A percentile compares a stretch with the other conserved stretches of the same genome.
phyloP scores from a whole-genome alignment of 1,284 basidiomycete genomes.

The Pterula multifida region DNA sequence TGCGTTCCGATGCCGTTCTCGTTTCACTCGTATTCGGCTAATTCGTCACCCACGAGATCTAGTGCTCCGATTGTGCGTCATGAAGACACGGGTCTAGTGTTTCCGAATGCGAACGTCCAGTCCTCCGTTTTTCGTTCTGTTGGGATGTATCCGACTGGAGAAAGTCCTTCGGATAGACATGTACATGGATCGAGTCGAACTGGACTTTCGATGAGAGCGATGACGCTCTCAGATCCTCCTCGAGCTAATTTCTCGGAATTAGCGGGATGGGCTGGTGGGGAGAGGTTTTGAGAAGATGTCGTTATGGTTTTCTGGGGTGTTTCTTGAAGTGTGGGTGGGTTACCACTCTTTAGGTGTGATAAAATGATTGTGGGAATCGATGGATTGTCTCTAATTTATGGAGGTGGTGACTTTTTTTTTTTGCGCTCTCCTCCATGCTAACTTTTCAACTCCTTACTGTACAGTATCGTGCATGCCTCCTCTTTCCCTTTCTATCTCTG shows the following conservation, averaged over 20 bases:
- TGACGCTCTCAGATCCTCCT: neutral
- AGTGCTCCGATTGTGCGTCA: neutral
- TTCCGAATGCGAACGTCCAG: neutral
- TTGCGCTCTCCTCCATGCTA: too few species aligned
- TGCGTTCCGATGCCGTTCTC: neutral
- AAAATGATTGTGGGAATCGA: too few species aligned
- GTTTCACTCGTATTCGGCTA: neutral
- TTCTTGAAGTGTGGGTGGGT: too few species aligned
- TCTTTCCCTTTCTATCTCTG: too few species aligned
- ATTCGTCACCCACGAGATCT: constrained; percentile 1
- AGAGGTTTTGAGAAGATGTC: too few species aligned
- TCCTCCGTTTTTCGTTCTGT: neutral
- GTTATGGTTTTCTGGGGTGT: too few species aligned
- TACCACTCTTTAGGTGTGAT: too few species aligned
- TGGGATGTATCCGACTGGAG: neutral
- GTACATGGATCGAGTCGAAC: neutral
- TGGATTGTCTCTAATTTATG: too few species aligned
- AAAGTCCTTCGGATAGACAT: neutral
- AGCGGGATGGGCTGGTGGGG: neutral
- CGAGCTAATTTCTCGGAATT: neutral
- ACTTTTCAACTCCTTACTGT: too few species aligned
- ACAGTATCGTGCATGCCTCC: too few species aligned
- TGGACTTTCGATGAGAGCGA: neutral
- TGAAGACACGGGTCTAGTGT: neutral
- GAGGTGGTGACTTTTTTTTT: too few species aligned